Evolutionary conservation across 225 moss, liverwort and hornwort species (phyloP), one percentile per base, ranked within the genome.

Genomic region (Sphagnum tenellum): DNA sequence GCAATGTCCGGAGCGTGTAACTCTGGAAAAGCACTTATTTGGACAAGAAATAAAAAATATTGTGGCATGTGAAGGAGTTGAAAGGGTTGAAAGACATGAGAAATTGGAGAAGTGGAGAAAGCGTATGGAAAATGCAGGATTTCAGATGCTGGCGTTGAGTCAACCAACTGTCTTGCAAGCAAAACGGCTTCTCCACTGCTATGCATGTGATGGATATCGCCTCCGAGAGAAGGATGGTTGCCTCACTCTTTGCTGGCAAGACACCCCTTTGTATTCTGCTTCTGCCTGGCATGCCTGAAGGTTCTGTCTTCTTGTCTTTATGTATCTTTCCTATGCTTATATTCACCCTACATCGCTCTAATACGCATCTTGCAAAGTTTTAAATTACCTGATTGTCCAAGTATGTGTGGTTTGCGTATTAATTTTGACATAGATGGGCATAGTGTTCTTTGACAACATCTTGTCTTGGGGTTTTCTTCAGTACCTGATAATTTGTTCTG

Each of bases 11-110:
- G 81, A 81, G 63, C 57, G 81, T 2, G 81, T 81, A 12, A 81
- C 77, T 45, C n/a, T 81, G 47, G 81, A 81, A 60, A 81, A 81
- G 29, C 81, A 81, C 56, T 68, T 81, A 12, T 74, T 81, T 53
- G 81, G 81, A 8, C 73, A 76, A 4, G 81, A 81, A 64, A 81
- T 81, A 12, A 77, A 74, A 62, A 77, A 81, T 55, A 74, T 81
- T 10, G 81, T 81, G 13, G 74, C 81, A 45, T 81, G 81, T 57
- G 81, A 81, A 56, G 74, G 81, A 11, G 29, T 68, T 46, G 77
- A 81, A 57, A 65, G 81, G 69, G 64, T 77, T 49, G 81, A 81
- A 57, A 68, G 81, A 59, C 81, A 81, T 12, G 81, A 81, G 65
- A 81, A 74, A 56, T 52, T 81, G 53, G 77, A 81, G 48, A 74